A percentile compares a stretch with the other conserved stretches of the same genome.
Conservation (phyloP, 2,329 filamentous ascomycete species). For the Aureobasidium sp. region DNA sequence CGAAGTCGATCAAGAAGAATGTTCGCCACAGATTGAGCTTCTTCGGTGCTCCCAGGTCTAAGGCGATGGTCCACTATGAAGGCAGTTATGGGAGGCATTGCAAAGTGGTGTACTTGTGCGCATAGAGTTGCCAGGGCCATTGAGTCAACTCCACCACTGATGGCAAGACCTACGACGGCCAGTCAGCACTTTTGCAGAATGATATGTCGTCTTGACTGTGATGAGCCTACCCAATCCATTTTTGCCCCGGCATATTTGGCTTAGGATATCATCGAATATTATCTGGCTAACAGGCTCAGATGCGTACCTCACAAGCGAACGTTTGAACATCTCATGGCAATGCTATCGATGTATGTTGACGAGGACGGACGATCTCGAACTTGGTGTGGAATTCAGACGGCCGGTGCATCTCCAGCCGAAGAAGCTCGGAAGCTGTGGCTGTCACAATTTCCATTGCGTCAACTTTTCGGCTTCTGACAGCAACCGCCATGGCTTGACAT, state of each 20-base stretch:
- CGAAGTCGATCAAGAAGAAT: slow-evolving; percentile 38
- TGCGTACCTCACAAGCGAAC: not conserved
- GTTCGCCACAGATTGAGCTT: slow-evolving; percentile 46
- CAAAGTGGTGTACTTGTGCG: slow-evolving; percentile 30
- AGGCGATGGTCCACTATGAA: slow-evolving; percentile 57
- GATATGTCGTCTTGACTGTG: not conserved
- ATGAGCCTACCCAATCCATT: not conserved
- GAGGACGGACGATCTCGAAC: not conserved
- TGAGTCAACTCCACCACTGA: slow-evolving; percentile 94
- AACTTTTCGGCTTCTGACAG: slow-evolving; percentile 12
- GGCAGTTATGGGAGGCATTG: slow-evolving; percentile 36
- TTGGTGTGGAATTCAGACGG: not conserved
- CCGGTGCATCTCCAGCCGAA: not conserved
- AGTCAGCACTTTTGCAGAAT: not conserved
- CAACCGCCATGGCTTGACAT: slow-evolving; percentile 12
- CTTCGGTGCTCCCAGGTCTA: slow-evolving; percentile 48
- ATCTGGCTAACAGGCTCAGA: not conserved
- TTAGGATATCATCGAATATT: not conserved
- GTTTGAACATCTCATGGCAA: slow-evolving; percentile 2
- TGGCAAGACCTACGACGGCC: slow-evolving; percentile 51
- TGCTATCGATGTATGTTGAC: not conserved
- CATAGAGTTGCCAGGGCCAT: slow-evolving; percentile 86
- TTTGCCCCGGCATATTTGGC: not conserved
- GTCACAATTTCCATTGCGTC: not conserved
- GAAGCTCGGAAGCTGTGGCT: not conserved